Evolutionary conservation across 2,329 filamentous ascomycete species (phyloP).

Genomic region (Volutella citrinella): DNA sequence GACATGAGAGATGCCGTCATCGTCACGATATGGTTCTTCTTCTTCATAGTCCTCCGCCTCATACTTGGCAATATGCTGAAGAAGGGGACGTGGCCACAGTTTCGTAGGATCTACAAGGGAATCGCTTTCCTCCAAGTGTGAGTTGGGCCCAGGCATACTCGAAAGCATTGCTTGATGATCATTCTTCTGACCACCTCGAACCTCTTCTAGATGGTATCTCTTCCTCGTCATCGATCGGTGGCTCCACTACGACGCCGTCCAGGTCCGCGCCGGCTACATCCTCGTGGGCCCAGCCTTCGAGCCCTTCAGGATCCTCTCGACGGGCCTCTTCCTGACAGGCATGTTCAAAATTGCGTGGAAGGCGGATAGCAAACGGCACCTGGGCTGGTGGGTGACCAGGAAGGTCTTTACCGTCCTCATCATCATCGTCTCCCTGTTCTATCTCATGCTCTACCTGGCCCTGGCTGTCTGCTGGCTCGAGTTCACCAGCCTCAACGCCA

Average conservation of each 20-base stretch:
- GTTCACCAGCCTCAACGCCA: constrained; percentile 10
- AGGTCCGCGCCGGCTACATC: constrained; percentile 10
- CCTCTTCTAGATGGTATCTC: constrained; percentile 12
- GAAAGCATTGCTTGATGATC: too few species aligned
- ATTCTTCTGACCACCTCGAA: too few species aligned
- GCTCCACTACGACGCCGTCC: constrained; percentile 6
- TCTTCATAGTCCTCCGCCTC: too few species aligned
- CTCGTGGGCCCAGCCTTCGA: constrained; percentile 10
- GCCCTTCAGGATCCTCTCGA: constrained; percentile 9
- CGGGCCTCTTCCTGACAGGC: constrained; percentile 10
- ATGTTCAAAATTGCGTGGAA: constrained; percentile 11
- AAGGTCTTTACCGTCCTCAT: constrained; percentile 9
- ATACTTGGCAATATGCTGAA: too few species aligned
- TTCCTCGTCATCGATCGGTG: constrained; percentile 9
- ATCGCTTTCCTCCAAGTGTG: too few species aligned
- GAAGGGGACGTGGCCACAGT: too few species aligned
- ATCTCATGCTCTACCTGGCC: constrained; percentile 7
- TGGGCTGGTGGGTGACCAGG: constrained; percentile 5
- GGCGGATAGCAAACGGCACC: not conserved
- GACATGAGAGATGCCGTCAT: too few species aligned
- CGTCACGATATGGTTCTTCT: too few species aligned
- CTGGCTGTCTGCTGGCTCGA: constrained; percentile 10
- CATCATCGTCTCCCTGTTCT: constrained; percentile 9
- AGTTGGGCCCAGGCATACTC: too few species aligned
- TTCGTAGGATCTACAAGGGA: too few species aligned